These are phyloP conservation scores for Colletotrichum tanaceti DNA, from an alignment of 2,329 filamentous ascomycete species.

Conservation along the genomic window DNA sequence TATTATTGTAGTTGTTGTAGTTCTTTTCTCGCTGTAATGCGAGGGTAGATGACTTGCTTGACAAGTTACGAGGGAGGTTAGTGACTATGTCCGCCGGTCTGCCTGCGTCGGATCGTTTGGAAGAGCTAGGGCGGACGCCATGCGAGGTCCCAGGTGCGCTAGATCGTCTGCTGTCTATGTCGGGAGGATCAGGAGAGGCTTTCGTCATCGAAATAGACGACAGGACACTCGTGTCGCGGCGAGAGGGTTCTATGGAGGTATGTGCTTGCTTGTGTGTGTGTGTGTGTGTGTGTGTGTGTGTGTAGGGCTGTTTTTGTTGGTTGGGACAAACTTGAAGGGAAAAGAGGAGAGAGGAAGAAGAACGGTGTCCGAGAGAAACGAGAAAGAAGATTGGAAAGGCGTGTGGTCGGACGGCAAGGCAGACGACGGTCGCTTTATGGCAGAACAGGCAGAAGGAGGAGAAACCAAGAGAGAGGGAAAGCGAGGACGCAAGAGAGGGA, in stretches of 20 bases:
- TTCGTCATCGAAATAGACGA: slow-evolving; percentile 70
- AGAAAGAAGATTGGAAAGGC: slow-evolving; percentile 20
- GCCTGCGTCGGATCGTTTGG: slow-evolving; percentile 53
- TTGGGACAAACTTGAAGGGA: slow-evolving; percentile 25
- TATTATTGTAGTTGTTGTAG: too few species aligned
- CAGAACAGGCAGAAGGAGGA: not conserved
- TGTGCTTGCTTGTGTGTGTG: too few species aligned
- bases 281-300: not conserved
- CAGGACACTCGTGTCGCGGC: slow-evolving; percentile 41
- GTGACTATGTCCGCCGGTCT: slow-evolving; percentile 45
- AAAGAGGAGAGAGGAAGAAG: slow-evolving; percentile 19
- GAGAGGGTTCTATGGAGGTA: slow-evolving; percentile 1
- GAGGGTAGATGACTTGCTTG: slow-evolving; percentile 32
- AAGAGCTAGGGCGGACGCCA: slow-evolving; percentile 58
- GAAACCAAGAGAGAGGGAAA: not conserved
- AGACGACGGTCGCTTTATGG: slow-evolving; percentile 36
- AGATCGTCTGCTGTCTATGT: slow-evolving; percentile 68
- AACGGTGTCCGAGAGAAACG: slow-evolving; percentile 11
- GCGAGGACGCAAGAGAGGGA: not conserved
- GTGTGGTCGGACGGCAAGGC: slow-evolving; percentile 25
- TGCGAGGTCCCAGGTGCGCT: slow-evolving; percentile 66
- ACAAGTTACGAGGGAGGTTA: slow-evolving; percentile 14
- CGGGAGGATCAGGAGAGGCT: slow-evolving; percentile 64
- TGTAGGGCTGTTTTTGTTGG: not conserved
- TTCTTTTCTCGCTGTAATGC: slow-evolving; percentile 27